These are phyloP conservation scores for Dryas alaskensis DNA, from an alignment of 306 rosid species.

Conservation along the genomic window DNA sequence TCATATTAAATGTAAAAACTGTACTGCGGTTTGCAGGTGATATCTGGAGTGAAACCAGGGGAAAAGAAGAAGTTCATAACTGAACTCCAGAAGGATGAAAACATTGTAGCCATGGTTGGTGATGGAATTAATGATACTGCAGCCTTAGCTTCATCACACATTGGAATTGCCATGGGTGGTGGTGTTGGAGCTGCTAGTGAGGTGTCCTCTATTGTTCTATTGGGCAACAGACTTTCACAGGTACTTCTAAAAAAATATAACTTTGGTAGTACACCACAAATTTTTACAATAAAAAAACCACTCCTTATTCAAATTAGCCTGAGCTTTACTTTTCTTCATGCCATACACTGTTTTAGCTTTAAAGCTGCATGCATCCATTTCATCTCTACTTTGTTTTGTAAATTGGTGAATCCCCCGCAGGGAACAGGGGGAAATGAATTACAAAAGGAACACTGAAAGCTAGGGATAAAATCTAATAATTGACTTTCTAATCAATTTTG, in stretches of 20 bases:
- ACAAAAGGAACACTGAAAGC: no score
- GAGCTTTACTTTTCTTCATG: neutral
- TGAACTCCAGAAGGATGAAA: slow-evolving; percentile 59
- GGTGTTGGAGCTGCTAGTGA: slow-evolving; percentile 99
- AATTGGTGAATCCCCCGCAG: no score
- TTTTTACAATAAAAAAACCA: neutral
- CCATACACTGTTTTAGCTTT: neutral
- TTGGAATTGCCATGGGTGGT: slow-evolving; percentile 95
- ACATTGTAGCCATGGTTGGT: slow-evolving; percentile 90
- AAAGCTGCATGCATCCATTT: neutral
- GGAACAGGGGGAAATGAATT: no score
- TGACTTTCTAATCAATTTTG: no score
- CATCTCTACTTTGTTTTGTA: neutral
- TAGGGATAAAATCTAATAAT: no score
- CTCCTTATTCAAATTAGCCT: neutral
- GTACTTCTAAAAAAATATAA: slow-evolving; percentile 30
- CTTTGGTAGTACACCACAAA: neutral
- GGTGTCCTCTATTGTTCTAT: slow-evolving; percentile 85
- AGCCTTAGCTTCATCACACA: slow-evolving; percentile 84
- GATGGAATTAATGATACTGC: slow-evolving; percentile 98
- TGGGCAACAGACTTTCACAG: slow-evolving; percentile 93
- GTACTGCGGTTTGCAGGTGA: slow-evolving; percentile 52
- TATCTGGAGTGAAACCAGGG: slow-evolving; percentile 78
- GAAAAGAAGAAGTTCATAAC: slow-evolving; percentile 73
- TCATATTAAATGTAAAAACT: neutral